Evolutionary conservation across 2,329 filamentous ascomycete species (phyloP).

Genomic region (Calonectria hongkongensis): DNA sequence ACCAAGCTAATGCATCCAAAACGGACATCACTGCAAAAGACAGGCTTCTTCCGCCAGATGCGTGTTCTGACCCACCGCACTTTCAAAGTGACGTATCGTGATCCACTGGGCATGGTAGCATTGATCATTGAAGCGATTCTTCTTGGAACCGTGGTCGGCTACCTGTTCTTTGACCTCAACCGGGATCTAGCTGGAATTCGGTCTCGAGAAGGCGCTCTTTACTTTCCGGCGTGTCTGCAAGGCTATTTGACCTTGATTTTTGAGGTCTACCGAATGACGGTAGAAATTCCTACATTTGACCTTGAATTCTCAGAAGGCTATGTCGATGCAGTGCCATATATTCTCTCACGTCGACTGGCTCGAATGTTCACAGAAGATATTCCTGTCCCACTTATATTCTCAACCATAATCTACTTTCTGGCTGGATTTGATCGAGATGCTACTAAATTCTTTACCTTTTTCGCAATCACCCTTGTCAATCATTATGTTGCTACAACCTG

Average conservation of each 20-base stretch:
- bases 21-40: not conserved
- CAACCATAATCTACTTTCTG: constrained; percentile 84
- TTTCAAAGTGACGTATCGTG: constrained; percentile 80
- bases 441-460: constrained; percentile 81
- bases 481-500: constrained; percentile 85
- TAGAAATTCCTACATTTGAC: constrained; percentile 85
- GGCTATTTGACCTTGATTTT: constrained; percentile 85
- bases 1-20: not conserved
- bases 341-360: constrained; percentile 81
- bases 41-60: constrained; percentile 67
- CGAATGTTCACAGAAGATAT: constrained; percentile 81
- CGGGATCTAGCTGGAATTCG: constrained; percentile 82
- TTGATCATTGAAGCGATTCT: not conserved
- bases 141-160: constrained; percentile 73
- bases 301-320: constrained; percentile 83
- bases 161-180: constrained; percentile 80
- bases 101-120: constrained; percentile 81
- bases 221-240: constrained; percentile 81
- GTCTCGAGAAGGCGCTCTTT: constrained; percentile 82
- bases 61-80: constrained; percentile 79
- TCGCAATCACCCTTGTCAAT: constrained; percentile 78
- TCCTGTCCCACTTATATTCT: constrained; percentile 81
- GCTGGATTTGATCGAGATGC: constrained; percentile 79
- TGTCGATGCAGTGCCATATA: constrained; percentile 80
- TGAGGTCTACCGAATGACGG: constrained; percentile 82